Conservation (phyloP, 176 grass and related monocot species). For the Musa troglodytarum region DNA sequence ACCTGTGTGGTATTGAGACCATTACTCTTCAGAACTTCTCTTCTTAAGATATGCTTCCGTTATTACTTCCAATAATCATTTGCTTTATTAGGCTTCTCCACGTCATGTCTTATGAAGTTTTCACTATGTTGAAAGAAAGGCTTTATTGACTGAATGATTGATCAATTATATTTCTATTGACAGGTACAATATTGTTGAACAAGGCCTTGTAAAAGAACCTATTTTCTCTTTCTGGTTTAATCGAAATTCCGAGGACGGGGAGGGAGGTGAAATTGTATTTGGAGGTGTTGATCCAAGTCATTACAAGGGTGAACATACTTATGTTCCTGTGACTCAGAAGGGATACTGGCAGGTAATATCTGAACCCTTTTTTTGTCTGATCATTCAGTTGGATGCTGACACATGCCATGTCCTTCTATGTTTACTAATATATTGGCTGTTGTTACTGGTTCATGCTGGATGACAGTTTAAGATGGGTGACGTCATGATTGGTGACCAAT, state of each 20-base stretch:
- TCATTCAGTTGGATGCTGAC: neutral
- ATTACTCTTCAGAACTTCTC: neutral
- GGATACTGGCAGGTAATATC: slow-evolving; percentile 67
- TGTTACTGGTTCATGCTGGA: slow-evolving; percentile 11
- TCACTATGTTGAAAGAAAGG: neutral
- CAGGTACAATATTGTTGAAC: slow-evolving; percentile 56
- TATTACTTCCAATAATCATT: neutral
- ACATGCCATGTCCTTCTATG: neutral
- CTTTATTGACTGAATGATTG: neutral
- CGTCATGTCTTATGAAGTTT: neutral
- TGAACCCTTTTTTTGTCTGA: neutral
- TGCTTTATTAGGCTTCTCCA: neutral
- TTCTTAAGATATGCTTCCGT: neutral
- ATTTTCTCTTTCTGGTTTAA: slow-evolving; percentile 95
- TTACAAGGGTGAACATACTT: slow-evolving; percentile 60
- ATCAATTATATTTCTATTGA: neutral
- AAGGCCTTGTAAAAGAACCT: slow-evolving; percentile 43
- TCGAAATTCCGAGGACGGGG: slow-evolving; percentile 40
- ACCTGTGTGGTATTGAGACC: slow-evolving; percentile 31
- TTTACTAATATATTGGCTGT: slow-evolving; percentile 1
- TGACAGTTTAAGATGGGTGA: slow-evolving; percentile 74
- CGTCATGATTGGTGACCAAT: slow-evolving; percentile 47
- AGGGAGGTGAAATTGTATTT: slow-evolving; percentile 88
- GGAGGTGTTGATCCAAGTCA: slow-evolving; percentile 73
- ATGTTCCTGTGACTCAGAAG: slow-evolving; percentile 62